Percentiles rank a stretch among this genome's conserved stretches.
These are phyloP conservation scores for Gnomoniopsis smithogilvyi DNA, from an alignment of 2,329 filamentous ascomycete genomes.

Conservation along the genomic window DNA sequence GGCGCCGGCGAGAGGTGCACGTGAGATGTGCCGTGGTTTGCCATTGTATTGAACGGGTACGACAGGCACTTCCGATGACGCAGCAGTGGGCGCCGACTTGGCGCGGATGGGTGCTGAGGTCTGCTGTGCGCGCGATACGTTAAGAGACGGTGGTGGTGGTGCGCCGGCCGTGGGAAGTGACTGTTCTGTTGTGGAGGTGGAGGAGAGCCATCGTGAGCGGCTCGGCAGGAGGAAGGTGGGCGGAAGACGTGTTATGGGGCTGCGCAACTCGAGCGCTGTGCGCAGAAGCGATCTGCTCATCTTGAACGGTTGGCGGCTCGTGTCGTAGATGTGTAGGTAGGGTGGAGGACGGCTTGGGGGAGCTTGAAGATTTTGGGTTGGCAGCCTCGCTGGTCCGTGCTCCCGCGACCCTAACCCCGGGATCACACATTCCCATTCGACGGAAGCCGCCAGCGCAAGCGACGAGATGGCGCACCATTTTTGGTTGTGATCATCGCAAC, in stretches of 20 bases:
- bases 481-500: too few species aligned
- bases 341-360: neutral
- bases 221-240: conserved; percentile 50
- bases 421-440: neutral
- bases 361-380: conserved; percentile 4
- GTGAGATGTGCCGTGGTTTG: neutral
- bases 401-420: conserved; percentile 1
- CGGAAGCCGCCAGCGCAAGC: too few species aligned
- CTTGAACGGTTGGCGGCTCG: neutral
- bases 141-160: neutral
- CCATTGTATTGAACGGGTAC: neutral
- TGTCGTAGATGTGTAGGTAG: neutral
- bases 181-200: conserved; percentile 16
- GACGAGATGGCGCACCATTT: too few species aligned
- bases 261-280: conserved; percentile 60
- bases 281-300: conserved; percentile 62
- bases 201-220: conserved; percentile 41
- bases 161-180: conserved; percentile 4
- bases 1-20: neutral
- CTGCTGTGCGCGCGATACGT: conserved; percentile 6
- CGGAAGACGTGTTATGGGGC: conserved; percentile 41
- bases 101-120: conserved; percentile 4
- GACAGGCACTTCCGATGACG: neutral
- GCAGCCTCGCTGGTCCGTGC: conserved; percentile 3
- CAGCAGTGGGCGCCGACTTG: neutral